These are phyloP conservation scores for Drechslera avenae DNA, from an alignment of 2,329 filamentous ascomycete genomes.

Conservation along the genomic window DNA sequence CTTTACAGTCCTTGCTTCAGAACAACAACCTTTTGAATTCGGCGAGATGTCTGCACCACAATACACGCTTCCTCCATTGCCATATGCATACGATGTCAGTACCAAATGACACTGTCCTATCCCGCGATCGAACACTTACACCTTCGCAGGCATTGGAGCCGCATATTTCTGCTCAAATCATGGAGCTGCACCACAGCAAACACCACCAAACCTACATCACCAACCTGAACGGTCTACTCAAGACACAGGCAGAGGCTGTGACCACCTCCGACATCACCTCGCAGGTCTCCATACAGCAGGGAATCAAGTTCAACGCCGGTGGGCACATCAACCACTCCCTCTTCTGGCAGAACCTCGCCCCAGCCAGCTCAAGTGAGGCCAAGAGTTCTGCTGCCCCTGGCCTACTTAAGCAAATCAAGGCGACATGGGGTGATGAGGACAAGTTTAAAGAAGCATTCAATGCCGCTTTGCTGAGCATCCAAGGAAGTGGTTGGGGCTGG, in stretches of 20 bases:
- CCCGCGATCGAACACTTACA: slow-evolving; percentile 11
- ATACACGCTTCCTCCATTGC: slow-evolving; percentile 68
- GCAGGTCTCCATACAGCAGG: slow-evolving; percentile 70
- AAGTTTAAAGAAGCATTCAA: slow-evolving; percentile 70
- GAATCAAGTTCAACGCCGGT: slow-evolving; percentile 86
- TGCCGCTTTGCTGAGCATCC: slow-evolving; percentile 69
- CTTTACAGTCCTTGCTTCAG: slow-evolving; percentile 25
- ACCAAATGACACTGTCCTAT: neutral
- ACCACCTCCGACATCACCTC: slow-evolving; percentile 63
- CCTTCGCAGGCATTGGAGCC: slow-evolving; percentile 68
- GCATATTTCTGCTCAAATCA: slow-evolving; percentile 76
- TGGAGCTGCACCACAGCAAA: slow-evolving; percentile 80
- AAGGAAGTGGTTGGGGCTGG: slow-evolving; percentile 91
- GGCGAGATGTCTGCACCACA: slow-evolving; percentile 47
- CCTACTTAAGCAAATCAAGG: slow-evolving; percentile 65
- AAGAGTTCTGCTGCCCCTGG: slow-evolving; percentile 60
- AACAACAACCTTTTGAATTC: slow-evolving; percentile 45
- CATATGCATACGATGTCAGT: slow-evolving; percentile 73
- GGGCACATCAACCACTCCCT: slow-evolving; percentile 93
- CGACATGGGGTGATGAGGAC: slow-evolving; percentile 71
- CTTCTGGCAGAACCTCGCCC: slow-evolving; percentile 85
- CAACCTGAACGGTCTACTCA: slow-evolving; percentile 72
- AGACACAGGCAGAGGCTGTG: slow-evolving; percentile 63
- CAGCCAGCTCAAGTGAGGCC: slow-evolving; percentile 63
- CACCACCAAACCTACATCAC: slow-evolving; percentile 81